A percentile compares a stretch with the other conserved stretches of the same genome.
Evolutionary conservation across 805 yeast genomes (phyloP).

Genomic region (Kazachstania martiniae): DNA sequence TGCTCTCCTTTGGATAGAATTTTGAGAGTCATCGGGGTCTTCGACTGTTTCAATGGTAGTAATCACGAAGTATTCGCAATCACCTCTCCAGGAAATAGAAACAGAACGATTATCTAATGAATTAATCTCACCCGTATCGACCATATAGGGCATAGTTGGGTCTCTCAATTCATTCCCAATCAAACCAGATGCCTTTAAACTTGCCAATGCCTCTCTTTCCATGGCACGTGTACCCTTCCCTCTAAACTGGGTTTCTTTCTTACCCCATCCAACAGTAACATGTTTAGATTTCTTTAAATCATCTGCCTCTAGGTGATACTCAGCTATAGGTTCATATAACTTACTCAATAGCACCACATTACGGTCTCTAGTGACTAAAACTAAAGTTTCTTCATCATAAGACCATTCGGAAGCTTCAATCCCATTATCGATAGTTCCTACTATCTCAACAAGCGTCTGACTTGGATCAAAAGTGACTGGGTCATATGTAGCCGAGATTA

Average conservation of each 20-base stretch:
- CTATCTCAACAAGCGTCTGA: conserved; percentile 52
- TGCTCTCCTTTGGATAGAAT: conserved; percentile 48
- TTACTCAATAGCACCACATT: conserved; percentile 61
- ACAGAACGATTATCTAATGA: conserved; percentile 39
- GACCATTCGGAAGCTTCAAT: conserved; percentile 74
- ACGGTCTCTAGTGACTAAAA: conserved; percentile 50
- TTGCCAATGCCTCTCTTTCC: conserved; percentile 49
- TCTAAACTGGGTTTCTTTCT: conserved; percentile 88
- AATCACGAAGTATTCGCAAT: conserved; percentile 72
- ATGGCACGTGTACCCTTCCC: conserved; percentile 83
- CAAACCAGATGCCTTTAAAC: conserved; percentile 44
- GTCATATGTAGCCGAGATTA: conserved; percentile 55
- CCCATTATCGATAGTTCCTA: conserved; percentile 75
- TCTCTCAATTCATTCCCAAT: conserved; percentile 65
- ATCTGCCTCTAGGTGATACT: conserved; percentile 41
- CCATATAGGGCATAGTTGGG: conserved; percentile 73
- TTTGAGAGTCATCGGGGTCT: conserved; percentile 31
- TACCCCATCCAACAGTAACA: conserved; percentile 98
- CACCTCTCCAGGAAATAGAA: conserved; percentile 88
- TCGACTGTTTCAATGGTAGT: conserved; percentile 45
- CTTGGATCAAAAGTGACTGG: conserved; percentile 34
- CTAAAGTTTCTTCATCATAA: conserved; percentile 79
- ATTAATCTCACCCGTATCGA: conserved; percentile 59
- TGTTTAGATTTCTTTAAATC: conserved; percentile 69
- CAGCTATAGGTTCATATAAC: conserved; percentile 68